Percentiles rank a stretch among this genome's conserved stretches.
These are phyloP conservation scores for Wickerhamomyces ciferrii DNA, from an alignment of 805 yeast genomes.

Conservation along the genomic window DNA sequence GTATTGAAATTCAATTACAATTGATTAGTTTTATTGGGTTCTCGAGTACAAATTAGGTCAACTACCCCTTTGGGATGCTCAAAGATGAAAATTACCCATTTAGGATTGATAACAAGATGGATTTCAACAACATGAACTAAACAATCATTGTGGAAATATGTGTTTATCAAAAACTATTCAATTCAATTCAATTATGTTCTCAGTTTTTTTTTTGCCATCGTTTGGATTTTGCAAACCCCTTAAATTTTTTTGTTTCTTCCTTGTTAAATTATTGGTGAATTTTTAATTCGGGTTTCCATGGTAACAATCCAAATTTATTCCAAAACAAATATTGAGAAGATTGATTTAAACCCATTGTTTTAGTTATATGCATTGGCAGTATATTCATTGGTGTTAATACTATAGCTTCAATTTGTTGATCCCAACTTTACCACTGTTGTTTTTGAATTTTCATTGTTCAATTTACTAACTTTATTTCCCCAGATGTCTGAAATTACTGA, in stretches of 20 bases:
- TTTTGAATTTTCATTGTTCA: background rate
- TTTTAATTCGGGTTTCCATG: background rate
- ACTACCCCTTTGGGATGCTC: slow-evolving; percentile 18
- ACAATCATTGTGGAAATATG: too few relatives aligned
- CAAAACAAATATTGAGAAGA: too few relatives aligned
- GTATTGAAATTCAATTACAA: too few relatives aligned
- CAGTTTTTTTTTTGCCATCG: background rate
- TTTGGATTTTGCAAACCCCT: background rate
- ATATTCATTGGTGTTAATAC: too few relatives aligned
- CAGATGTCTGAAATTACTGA: slow-evolving; percentile 21
- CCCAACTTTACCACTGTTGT: too few relatives aligned
- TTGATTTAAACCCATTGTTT: too few relatives aligned
- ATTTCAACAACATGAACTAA: background rate
- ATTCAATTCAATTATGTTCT: background rate
- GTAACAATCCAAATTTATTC: background rate
- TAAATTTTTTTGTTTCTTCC: background rate
- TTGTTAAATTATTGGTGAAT: background rate
- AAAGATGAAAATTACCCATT: background rate
- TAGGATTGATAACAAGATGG: background rate
- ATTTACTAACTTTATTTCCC: background rate
- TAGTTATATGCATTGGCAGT: background rate
- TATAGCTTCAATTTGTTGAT: too few relatives aligned
- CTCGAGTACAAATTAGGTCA: slow-evolving; percentile 11
- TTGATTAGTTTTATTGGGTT: too few relatives aligned
- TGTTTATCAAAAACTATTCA: background rate